Conservation (phyloP, 495 filamentous ascomycete species). For the Aspergillus egyptiacus region DNA sequence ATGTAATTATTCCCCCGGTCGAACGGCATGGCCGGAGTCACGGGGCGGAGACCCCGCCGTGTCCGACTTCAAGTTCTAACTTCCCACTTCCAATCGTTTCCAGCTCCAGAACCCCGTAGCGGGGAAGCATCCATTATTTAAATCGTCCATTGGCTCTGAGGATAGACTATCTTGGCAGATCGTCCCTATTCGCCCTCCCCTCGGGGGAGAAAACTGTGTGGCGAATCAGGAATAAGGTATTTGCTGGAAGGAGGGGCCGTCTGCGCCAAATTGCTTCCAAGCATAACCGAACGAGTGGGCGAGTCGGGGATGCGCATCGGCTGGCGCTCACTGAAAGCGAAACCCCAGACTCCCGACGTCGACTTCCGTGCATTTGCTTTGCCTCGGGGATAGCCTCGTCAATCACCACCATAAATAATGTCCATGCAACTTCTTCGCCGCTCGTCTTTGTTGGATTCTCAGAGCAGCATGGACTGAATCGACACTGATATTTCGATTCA, state of each 20-base stretch:
- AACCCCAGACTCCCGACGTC: constrained; percentile 30
- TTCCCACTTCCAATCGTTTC: not conserved
- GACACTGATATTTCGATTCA: not conserved
- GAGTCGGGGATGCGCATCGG: constrained; percentile 19
- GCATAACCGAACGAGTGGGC: constrained; percentile 9
- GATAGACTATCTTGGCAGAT: constrained; percentile 1
- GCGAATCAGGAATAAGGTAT: constrained; percentile 1
- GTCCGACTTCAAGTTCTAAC: no score
- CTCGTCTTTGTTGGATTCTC: not conserved
- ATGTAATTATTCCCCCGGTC: no score
- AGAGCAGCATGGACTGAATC: constrained; percentile 5
- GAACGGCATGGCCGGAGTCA: no score
- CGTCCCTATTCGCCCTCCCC: not conserved
- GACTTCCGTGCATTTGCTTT: constrained; percentile 21
- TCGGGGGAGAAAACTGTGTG: not conserved
- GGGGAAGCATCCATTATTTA: not conserved
- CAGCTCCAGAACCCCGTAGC: constrained; percentile 1
- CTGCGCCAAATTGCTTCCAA: not conserved
- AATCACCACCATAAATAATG: constrained; percentile 13
- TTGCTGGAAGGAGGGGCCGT: not conserved
- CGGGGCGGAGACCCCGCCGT: no score
- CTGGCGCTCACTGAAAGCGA: constrained; percentile 4
- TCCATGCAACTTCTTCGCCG: not conserved
- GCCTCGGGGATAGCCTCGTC: constrained; percentile 28
- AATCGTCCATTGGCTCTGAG: not conserved